Evolutionary conservation across 108 stramenopile species (phyloP), one percentile per base, ranked within the genome.

Genomic region (Nitzschia putrida): DNA sequence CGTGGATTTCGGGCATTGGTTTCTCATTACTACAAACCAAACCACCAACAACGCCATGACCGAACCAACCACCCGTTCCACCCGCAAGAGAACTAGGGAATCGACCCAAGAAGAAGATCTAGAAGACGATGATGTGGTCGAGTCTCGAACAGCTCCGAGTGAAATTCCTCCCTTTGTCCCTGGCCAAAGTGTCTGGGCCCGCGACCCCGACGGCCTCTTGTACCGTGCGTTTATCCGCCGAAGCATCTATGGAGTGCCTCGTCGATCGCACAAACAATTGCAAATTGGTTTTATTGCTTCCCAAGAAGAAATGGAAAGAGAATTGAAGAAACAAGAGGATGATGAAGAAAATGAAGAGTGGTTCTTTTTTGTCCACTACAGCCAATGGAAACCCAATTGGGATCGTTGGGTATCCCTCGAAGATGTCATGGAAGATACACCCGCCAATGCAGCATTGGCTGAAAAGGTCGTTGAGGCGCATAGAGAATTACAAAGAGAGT

Each of bases 291-390:
- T 55, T 8, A 26, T 61, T 34, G 14, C 52, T 43, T 65, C 64
- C 22, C 6, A 59, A 6, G 71, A 76, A 57, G 69, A 60, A 53
- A 54, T 67, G 52, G 66, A 38, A 53, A 6, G 25, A 3, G 18
- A 53, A 23, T 47, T 67, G 22, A 14, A 39, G n/a, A 40, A 18
- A 40, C 23, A 11, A 26, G 29, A 37, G 23, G 29, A 20, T 7
- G 13, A 59, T 8, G 13, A 21, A 53, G 18, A 53, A 20, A 14
- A 44, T 20, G 13, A 42, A 20, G 45, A 58, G 44, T 85, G 85
- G 81, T 78, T 81, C 53, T 90, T 87, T 70, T 93, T 87, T 66
- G 81, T 93, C 21, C 92, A 93, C 54, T 93, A 82, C 61, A 52
- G 69, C 37, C 80, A 81, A 37, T 93, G 92, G 92, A 87, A 85